Evolutionary conservation across 148 eudicot species (phyloP), one percentile per base, ranked within the genome.

Genomic region (Spergularia marina): DNA sequence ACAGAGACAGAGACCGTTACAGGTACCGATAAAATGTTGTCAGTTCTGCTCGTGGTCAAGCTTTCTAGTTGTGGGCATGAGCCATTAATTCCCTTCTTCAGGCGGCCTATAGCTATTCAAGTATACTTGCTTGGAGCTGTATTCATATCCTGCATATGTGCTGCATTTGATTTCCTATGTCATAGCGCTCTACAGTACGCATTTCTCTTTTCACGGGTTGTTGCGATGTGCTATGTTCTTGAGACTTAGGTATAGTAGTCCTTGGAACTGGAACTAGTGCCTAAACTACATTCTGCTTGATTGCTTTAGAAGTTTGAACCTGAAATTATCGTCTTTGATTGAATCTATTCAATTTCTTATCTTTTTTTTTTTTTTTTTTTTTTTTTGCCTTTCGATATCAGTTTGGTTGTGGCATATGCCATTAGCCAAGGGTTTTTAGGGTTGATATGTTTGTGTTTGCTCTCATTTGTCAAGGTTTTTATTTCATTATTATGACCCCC

Each of bases 1-100:
- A 84, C 58, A 84, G 91, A 41, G 97, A 87, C 62, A 64, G 91
- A 67, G 91, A 83, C 23, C 91, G 87, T 14, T 90, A 91, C 75
- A 79, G 89, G 73, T 82, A 87, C 65, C 81, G 92, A 54, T 76
- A 78, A 55, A 10, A 63, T 47, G 18, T 49, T 40, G 13, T 20
- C 66, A 36, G 55, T 53, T 76, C 36, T 68, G 41, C 58, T 76
- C 34, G 7, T 17, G 56, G 25, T 76, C 55, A 53, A 49, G 36
- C 21, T 12, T 57, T 75, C 52, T 16, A 11, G 66, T 21, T 68
- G 21, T 76, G 41, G n/a, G 18, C 72, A 65, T 66, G 64, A 36
- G 25, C 72, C 72, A 39, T 39, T 47, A 15, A 58, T 65, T 15
- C 57, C 55, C 11, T 36, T n/a, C 53, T 40, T 20, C 71, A 17